Percentiles rank a stretch among this genome's conserved stretches.
These are phyloP conservation scores for Pestalotiopsis sp. DNA, from an alignment of 2,329 filamentous ascomycete genomes.

Conservation along the genomic window DNA sequence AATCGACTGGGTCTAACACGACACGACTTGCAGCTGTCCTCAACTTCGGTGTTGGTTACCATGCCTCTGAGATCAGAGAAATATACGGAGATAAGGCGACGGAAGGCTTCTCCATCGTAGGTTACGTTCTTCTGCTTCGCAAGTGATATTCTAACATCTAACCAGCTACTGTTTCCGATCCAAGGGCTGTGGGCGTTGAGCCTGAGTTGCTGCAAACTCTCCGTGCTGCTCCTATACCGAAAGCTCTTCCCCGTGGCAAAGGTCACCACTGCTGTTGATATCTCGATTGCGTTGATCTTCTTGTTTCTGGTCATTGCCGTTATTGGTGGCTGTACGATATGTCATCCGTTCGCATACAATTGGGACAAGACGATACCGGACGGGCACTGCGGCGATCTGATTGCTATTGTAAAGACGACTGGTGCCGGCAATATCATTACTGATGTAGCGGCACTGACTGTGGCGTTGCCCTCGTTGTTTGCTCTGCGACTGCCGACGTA, in stretches of 20 bases:
- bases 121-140: background rate
- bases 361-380: constrained; percentile 9
- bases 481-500: background rate
- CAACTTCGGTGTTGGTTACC: background rate
- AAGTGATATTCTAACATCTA: background rate
- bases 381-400: constrained; percentile 11
- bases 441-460: constrained; percentile 11
- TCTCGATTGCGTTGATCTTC: background rate
- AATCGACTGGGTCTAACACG: background rate
- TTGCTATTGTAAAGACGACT: background rate
- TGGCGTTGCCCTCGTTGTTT: constrained; percentile 7
- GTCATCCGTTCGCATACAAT: constrained; percentile 14
- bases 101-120: background rate
- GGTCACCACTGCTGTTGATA: background rate
- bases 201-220: constrained; percentile 13
- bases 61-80: background rate
- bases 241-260: background rate
- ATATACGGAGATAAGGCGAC: background rate
- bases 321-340: constrained; percentile 8
- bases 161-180: background rate
- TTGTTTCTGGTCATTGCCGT: constrained; percentile 1
- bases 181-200: constrained; percentile 12
- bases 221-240: constrained; percentile 12
- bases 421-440: constrained; percentile 13
- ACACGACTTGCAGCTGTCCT: background rate